These are phyloP conservation scores for Ogataea polymorpha DNA, from an alignment of 805 yeast genomes.

Conservation along the genomic window DNA sequence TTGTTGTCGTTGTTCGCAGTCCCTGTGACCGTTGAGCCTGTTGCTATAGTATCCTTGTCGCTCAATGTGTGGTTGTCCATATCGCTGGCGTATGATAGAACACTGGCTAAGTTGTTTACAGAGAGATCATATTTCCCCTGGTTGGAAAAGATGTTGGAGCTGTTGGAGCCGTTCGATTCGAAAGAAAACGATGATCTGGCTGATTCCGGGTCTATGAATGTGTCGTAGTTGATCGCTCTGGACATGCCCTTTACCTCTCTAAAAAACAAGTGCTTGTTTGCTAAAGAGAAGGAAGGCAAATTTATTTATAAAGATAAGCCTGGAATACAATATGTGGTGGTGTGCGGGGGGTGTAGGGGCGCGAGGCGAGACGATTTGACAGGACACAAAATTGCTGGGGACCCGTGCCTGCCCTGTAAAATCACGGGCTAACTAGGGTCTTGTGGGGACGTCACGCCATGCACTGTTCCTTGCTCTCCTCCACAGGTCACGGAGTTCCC, in stretches of 20 bases:
- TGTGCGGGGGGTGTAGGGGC: conserved; percentile 11
- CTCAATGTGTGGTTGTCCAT: conserved; percentile 21
- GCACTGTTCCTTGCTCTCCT: background rate
- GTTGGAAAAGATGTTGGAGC: conserved; percentile 16
- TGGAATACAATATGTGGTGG: conserved; percentile 10
- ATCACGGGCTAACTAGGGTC: background rate
- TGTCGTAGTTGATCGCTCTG: conserved; percentile 3
- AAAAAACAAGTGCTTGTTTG: conserved; percentile 1
- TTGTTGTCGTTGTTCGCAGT: conserved; percentile 3
- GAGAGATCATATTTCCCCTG: conserved; percentile 18
- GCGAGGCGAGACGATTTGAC: conserved; percentile 4
- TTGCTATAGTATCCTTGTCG: conserved; percentile 15
- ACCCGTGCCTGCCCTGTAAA: background rate
- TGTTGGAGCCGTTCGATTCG: conserved; percentile 17
- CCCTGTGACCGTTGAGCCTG: conserved; percentile 3
- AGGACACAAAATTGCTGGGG: background rate
- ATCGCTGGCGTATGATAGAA: conserved; percentile 16
- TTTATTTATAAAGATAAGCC: conserved; percentile 9
- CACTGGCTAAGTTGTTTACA: conserved; percentile 13
- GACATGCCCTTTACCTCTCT: conserved; percentile 7
- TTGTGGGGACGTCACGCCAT: conserved; percentile 7
- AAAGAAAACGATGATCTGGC: conserved; percentile 22
- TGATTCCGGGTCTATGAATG: conserved; percentile 13
- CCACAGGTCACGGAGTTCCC: background rate
- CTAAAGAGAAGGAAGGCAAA: conserved; percentile 12